A percentile compares a stretch with the other conserved stretches of the same genome.
These are phyloP conservation scores for Debaryomyces robertsiae DNA, from an alignment of 1,139 yeast species.

Conservation along the genomic window DNA sequence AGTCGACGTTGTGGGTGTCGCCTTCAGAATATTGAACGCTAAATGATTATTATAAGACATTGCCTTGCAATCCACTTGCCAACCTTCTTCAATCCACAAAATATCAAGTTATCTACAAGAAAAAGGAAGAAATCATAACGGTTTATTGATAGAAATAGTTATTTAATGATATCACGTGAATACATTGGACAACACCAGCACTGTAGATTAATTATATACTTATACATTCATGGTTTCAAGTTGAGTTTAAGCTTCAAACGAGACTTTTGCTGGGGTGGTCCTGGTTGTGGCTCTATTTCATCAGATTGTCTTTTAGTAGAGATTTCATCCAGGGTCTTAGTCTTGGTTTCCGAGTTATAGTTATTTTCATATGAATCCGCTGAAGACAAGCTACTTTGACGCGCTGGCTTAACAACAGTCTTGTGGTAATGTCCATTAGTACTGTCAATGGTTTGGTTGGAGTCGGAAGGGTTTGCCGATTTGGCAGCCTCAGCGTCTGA, in stretches of 20 bases:
- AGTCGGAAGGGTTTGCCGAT: constrained; percentile 23
- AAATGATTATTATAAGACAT: constrained; percentile 40
- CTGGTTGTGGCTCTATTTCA: not conserved
- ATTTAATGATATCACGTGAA: constrained; percentile 4
- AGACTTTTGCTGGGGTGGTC: constrained; percentile 15
- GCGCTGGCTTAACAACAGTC: not conserved
- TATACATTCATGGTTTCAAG: constrained; percentile 17
- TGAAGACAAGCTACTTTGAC: not conserved
- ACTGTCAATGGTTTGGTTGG: too few species aligned
- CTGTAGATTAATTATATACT: not conserved
- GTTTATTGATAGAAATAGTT: too few species aligned
- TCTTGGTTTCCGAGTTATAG: too few species aligned
- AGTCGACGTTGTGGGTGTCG: constrained; percentile 50
- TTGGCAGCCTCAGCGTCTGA: constrained; percentile 20
- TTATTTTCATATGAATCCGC: too few species aligned
- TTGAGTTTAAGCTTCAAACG: constrained; percentile 28
- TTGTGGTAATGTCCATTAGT: too few species aligned
- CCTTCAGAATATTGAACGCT: constrained; percentile 42
- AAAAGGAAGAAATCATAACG: too few species aligned
- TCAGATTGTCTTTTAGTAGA: constrained; percentile 6
- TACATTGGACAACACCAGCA: not conserved
- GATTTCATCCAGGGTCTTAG: too few species aligned
- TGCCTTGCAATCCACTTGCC: not conserved
- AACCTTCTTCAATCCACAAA: too few species aligned
- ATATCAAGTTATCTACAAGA: too few species aligned